phyloP scores from a whole-genome alignment of 148 eudicot species.

The Vaccinium corymbosum region DNA sequence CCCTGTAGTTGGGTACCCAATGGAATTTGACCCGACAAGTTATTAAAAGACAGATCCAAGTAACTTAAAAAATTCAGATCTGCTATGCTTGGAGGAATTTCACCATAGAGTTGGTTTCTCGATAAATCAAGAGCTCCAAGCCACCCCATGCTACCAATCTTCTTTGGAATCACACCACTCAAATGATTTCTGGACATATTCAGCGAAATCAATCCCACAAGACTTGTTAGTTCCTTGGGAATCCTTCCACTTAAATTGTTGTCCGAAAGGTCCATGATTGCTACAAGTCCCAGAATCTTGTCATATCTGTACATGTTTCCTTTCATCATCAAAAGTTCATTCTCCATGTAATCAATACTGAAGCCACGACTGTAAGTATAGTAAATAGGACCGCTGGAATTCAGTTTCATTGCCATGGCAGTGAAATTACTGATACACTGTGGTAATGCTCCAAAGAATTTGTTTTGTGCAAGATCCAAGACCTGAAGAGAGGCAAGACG shows the following conservation, averaged over 20 bases:
- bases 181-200: not conserved
- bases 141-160: not conserved
- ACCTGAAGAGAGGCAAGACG: slow-evolving; percentile 9
- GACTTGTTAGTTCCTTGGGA: not conserved
- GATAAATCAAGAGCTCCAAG: not conserved
- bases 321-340: not conserved
- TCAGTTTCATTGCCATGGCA: slow-evolving; percentile 8
- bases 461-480: slow-evolving; percentile 15
- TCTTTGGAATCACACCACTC: not conserved
- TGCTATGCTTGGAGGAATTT: not conserved
- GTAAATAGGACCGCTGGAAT: not conserved
- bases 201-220: not conserved
- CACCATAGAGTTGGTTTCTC: not conserved
- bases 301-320: slow-evolving; percentile 8
- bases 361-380: not conserved
- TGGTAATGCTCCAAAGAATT: not conserved
- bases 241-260: not conserved
- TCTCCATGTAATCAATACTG: not conserved
- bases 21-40: slow-evolving; percentile 14
- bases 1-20: not conserved
- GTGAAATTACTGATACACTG: slow-evolving; percentile 10
- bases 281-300: slow-evolving; percentile 15
- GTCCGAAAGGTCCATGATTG: slow-evolving; percentile 21
- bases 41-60: not conserved
- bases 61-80: not conserved